These are phyloP conservation scores for Rhizophora mangle DNA, from an alignment of 345 rosid species.

Conservation along the genomic window DNA sequence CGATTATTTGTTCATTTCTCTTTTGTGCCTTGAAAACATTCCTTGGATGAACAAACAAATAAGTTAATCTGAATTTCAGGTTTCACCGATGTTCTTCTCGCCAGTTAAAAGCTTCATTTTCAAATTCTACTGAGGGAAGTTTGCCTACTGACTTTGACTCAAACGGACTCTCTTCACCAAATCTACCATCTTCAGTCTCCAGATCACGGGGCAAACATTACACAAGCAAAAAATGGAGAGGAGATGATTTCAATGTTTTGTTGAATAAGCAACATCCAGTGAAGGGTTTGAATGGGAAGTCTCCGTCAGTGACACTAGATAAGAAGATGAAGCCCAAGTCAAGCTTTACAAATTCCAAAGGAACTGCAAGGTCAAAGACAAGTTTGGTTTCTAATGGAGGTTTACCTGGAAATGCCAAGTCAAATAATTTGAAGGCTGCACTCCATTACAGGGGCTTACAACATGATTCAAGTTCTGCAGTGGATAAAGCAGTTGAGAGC, in stretches of 20 bases:
- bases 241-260: constrained; percentile 15
- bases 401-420: constrained; percentile 17
- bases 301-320: constrained; percentile 16
- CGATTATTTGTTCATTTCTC: background rate
- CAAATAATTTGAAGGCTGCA: constrained; percentile 14
- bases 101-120: constrained; percentile 44
- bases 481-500: constrained; percentile 24
- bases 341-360: constrained; percentile 27
- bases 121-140: constrained; percentile 28
- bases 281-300: constrained; percentile 30
- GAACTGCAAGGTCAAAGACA: constrained; percentile 25
- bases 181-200: constrained; percentile 50
- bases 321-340: constrained; percentile 32
- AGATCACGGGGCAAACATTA: constrained; percentile 61
- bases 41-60: constrained; percentile 4
- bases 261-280: constrained; percentile 25
- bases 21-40: background rate
- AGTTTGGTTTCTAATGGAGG: constrained; percentile 26
- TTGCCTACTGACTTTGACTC: constrained; percentile 21
- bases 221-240: constrained; percentile 29
- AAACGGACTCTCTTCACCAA: constrained; percentile 31
- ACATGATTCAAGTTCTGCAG: constrained; percentile 18
- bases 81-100: constrained; percentile 52
- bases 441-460: constrained; percentile 4
- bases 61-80: constrained; percentile 32